Evolutionary conservation across 805 yeast genomes (phyloP).

Genomic region (Candida palmyrensis): DNA sequence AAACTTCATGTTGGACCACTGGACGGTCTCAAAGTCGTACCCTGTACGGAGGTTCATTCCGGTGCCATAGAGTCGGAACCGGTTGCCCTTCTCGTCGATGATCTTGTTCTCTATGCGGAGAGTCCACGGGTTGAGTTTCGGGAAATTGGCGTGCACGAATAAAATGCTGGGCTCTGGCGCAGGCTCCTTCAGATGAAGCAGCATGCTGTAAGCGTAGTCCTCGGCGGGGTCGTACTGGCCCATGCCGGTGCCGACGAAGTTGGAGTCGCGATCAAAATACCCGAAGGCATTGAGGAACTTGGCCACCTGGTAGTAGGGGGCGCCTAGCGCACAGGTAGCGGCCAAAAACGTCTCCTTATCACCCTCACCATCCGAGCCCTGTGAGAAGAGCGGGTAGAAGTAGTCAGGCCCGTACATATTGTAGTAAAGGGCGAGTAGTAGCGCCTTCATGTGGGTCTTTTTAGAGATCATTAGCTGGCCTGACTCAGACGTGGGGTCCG

Average conservation of each 20-base stretch:
- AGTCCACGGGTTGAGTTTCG: constrained; percentile 60
- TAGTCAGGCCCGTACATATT: constrained; percentile 38
- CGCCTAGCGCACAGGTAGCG: constrained; percentile 49
- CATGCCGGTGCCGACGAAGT: constrained; percentile 69
- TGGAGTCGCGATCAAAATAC: constrained; percentile 25
- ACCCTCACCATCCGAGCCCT: constrained; percentile 64
- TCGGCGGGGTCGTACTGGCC: constrained; percentile 67
- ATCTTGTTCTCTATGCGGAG: constrained; percentile 40
- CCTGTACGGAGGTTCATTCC: constrained; percentile 49
- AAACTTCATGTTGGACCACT: constrained; percentile 54
- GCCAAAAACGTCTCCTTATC: constrained; percentile 77
- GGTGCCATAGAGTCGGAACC: constrained; percentile 56
- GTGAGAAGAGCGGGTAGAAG: constrained; percentile 39
- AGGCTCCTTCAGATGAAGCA: constrained; percentile 10
- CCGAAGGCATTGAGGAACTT: constrained; percentile 51
- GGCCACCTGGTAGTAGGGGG: constrained; percentile 51
- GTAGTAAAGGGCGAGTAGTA: constrained; percentile 36
- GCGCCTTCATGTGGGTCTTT: constrained; percentile 30
- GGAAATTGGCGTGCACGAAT: constrained; percentile 64
- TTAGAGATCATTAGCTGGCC: constrained; percentile 40
- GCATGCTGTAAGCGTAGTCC: constrained; percentile 36
- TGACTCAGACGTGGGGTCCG: constrained; percentile 31
- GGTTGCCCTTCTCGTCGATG: constrained; percentile 35
- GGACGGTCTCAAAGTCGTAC: constrained; percentile 53
- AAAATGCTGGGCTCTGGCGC: constrained; percentile 35